Evolutionary conservation across 1,139 yeast species (phyloP).

Genomic region (Blastobotrys proliferans): DNA sequence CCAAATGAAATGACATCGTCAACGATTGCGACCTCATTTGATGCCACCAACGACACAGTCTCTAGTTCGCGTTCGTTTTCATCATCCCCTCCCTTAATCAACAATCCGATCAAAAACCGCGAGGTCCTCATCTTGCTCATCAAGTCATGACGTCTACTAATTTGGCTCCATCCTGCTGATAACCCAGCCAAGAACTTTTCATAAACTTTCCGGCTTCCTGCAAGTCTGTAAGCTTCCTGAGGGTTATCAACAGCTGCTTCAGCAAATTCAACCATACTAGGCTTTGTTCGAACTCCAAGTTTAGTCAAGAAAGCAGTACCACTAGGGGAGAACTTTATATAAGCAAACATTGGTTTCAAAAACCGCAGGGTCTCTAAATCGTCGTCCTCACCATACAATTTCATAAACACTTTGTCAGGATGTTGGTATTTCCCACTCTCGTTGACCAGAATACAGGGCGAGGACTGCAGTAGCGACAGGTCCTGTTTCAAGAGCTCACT

Average conservation of each 20-base stretch:
- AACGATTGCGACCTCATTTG: constrained; percentile 34
- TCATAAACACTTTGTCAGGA: constrained; percentile 29
- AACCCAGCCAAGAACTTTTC: constrained; percentile 27
- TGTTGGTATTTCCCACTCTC: constrained; percentile 15
- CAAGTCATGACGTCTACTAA: constrained; percentile 26
- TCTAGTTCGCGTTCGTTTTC: constrained; percentile 19
- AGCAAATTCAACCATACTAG: constrained; percentile 34
- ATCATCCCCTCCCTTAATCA: constrained; percentile 18
- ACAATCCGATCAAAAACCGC: constrained; percentile 32
- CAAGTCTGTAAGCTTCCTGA: constrained; percentile 27
- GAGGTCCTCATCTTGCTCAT: constrained; percentile 29
- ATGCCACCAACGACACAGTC: constrained; percentile 26
- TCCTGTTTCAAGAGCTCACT: constrained; percentile 9
- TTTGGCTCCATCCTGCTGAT: constrained; percentile 28
- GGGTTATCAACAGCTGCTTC: constrained; percentile 32
- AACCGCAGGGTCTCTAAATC: constrained; percentile 19
- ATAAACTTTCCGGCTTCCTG: constrained; percentile 28
- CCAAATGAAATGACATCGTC: constrained; percentile 39
- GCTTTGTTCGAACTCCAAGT: constrained; percentile 37
- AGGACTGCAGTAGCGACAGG: constrained; percentile 13
- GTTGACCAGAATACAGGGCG: constrained; percentile 1
- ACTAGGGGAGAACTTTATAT: constrained; percentile 25
- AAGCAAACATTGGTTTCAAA: constrained; percentile 32
- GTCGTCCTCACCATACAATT: constrained; percentile 13
- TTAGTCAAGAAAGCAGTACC: constrained; percentile 33